Percentiles rank a stretch among this genome's conserved stretches.
phyloP scores from a whole-genome alignment of 768 basidiomycete genomes.

The Dendrothele bispora region DNA sequence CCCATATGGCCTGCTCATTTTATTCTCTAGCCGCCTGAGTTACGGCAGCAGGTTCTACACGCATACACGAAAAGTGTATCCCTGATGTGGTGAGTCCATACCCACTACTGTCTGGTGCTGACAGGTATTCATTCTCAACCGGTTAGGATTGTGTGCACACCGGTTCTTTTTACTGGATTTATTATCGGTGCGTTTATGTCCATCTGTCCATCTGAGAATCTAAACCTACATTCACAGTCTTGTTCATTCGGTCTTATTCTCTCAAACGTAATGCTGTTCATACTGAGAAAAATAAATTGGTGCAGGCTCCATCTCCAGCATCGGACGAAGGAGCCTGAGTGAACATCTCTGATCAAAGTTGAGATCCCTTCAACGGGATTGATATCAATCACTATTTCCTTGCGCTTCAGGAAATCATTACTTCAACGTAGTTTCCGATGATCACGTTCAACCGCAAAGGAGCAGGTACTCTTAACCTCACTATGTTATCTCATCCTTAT shows the following conservation, averaged over 20 bases:
- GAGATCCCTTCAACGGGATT: too few relatives aligned
- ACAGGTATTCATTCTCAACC: not conserved
- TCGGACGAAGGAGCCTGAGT: too few relatives aligned
- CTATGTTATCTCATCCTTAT: too few relatives aligned
- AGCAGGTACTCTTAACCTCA: too few relatives aligned
- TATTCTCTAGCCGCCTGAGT: not conserved
- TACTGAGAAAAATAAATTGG: too few relatives aligned
- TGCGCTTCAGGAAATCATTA: too few relatives aligned
- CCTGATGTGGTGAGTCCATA: not conserved
- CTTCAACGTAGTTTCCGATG: too few relatives aligned
- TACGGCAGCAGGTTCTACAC: not conserved
- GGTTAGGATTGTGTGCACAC: not conserved
- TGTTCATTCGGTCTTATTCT: conserved; percentile 42
- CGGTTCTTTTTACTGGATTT: not conserved
- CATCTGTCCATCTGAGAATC: not conserved
- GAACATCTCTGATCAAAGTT: too few relatives aligned
- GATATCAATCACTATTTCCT: too few relatives aligned
- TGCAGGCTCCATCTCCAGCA: too few relatives aligned
- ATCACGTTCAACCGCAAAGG: too few relatives aligned
- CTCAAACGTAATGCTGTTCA: conserved; percentile 30
- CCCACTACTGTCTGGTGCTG: not conserved
- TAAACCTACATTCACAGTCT: conserved; percentile 18
- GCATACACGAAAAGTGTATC: not conserved
- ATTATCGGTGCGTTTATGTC: not conserved
- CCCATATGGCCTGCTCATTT: too few relatives aligned